phyloP scores from a whole-genome alignment of 78 protist genomes.

The Diacronema lutheri region DNA sequence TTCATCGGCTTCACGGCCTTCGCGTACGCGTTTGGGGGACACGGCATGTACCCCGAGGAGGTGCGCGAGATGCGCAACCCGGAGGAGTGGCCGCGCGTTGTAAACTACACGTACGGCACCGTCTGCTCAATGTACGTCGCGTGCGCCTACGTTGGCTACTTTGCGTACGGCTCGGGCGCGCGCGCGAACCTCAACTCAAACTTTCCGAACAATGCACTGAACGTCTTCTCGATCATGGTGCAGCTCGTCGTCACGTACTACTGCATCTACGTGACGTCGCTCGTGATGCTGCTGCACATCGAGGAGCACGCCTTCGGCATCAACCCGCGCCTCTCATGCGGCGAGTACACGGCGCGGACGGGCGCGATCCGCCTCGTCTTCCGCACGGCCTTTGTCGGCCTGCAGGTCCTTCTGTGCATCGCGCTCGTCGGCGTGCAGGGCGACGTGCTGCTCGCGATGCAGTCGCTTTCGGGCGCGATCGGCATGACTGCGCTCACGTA shows the following conservation, averaged over 20 bases:
- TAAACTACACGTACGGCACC: background rate
- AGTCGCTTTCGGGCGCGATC: background rate
- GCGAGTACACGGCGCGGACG: no score
- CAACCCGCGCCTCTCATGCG: no score
- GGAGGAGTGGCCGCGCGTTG: background rate
- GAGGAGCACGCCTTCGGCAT: no score
- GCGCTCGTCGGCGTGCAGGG: background rate
- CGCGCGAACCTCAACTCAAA: background rate
- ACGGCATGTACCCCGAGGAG: slow-evolving; percentile 15
- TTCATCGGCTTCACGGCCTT: background rate
- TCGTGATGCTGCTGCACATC: no score
- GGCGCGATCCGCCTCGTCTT: no score
- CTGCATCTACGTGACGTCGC: no score
- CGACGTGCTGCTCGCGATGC: background rate
- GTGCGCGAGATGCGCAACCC: slow-evolving; percentile 1
- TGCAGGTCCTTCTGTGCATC: background rate
- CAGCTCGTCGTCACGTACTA: background rate
- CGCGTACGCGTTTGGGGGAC: slow-evolving; percentile 23
- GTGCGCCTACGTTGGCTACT: background rate
- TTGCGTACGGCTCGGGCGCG: background rate
- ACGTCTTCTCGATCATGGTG: background rate
- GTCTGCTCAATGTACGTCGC: background rate
- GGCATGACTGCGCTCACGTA: slow-evolving; percentile 19
- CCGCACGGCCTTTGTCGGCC: no score
- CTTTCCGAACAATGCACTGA: background rate